phyloP scores from a whole-genome alignment of 2,329 filamentous ascomycete species.

The Clonostachys rhizophaga region DNA sequence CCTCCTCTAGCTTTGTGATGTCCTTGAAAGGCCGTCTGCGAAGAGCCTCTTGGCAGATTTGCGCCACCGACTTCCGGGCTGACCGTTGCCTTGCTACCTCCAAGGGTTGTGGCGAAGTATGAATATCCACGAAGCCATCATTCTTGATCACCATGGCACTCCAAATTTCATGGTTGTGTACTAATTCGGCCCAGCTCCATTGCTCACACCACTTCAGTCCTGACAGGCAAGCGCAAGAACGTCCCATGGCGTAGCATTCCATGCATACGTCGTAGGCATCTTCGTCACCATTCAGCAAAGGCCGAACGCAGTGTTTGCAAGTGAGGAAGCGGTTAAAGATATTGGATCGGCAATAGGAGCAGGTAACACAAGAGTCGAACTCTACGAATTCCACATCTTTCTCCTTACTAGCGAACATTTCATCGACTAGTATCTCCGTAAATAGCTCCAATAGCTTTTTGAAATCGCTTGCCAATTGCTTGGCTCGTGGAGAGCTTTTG shows the following conservation, averaged over 20 bases:
- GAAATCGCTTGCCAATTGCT: conserved; percentile 79
- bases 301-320: conserved; percentile 76
- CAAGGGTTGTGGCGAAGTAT: conserved; percentile 65
- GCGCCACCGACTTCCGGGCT: conserved; percentile 75
- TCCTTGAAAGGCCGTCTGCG: conserved; percentile 77
- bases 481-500: conserved; percentile 40
- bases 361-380: conserved; percentile 90
- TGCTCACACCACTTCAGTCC: conserved; percentile 89
- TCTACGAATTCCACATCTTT: conserved; percentile 69
- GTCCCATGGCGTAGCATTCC: conserved; percentile 97
- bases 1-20: conserved; percentile 56
- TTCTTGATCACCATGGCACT: conserved; percentile 71
- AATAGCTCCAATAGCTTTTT: conserved; percentile 74
- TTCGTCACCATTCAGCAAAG: conserved; percentile 60
- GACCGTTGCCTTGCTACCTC: conserved; percentile 62
- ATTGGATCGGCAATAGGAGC: conserved; percentile 91
- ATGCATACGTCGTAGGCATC: conserved; percentile 96
- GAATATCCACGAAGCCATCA: conserved; percentile 60
- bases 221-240: conserved; percentile 86
- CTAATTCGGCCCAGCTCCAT: conserved; percentile 77
- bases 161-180: conserved; percentile 78
- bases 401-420: conserved; percentile 75
- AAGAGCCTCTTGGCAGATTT: conserved; percentile 91
- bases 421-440: conserved; percentile 74
- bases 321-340: conserved; percentile 97